Evolutionary conservation across 106 monocot species (phyloP), one percentile per base, ranked within the genome.

Genomic region (Platanthera zijinensis): DNA sequence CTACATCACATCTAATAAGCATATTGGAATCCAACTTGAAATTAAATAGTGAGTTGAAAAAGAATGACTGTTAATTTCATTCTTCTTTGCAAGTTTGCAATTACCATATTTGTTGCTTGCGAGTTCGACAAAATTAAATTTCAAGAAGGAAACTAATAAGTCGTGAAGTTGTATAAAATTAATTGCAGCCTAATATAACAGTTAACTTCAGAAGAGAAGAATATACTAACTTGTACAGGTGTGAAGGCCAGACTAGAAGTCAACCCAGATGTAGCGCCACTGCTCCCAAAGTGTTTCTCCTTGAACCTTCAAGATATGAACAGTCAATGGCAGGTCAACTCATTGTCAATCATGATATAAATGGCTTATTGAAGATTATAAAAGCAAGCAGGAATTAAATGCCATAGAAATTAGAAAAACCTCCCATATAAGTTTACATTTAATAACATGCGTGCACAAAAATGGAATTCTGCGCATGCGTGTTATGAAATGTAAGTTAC

Each of bases 181-280:
- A 14, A 10, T 48, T 48, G 48, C n/a, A 70, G 48, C 6, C 7
- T 70, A 70, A 70, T 17, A 70, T 48, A 48, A 48, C 66, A 66
- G 66, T 32, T 30, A 66, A 39, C 53, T 70, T 5, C 11, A 70
- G 6, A 0, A 39, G n/a, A n/a, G 46, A 70, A 70, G 8, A 70
- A 48, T 68, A 59, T 81, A 74, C 89, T 84, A 80, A 92, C 97
- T 84, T 99, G 97, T 59, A 99, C 90, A 72, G 97, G 97, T 18
- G 97, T 99, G 77, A 99, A 99, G 57, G 97, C 92, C 52, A 99
- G 81, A 82, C 94, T 99, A 70, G 96, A 97, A 18, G 94, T 94
- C 85, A 99, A 52, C 56, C 97, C 97, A 59, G 97, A 99, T 14
- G 92, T 90, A 76, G 94, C 84, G 52, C 97, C 94, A 74, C 97